Base-by-base conservation (phyloP, 495 filamentous ascomycete genomes). In the Aspergillus nidulans region DNA sequence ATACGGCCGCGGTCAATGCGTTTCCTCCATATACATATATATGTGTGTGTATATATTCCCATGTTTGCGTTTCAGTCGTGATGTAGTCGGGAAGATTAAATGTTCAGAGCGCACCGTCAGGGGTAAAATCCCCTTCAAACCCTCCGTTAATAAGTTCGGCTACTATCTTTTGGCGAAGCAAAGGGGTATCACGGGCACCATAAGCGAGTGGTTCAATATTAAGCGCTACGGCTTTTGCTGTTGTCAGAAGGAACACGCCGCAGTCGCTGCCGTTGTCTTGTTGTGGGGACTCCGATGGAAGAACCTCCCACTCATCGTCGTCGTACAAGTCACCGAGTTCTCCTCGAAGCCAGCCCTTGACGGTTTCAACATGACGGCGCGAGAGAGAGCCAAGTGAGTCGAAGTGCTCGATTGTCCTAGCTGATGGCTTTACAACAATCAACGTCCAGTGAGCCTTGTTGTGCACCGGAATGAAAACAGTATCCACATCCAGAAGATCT, bases 231-330 rank as follows among this genome's bases (percentile, higher is more conserved):
- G 85, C 87, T 52, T 89, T 85, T 30, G 85, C 85, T 30, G 88
- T 91, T 0, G 85, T 87, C 18, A 88, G 79, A 4, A 85, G 77
- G 61, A 92, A 95, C 3, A 91, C 86, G 6, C 91, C 91, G 55
- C 91, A 96, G 63, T 96, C 91, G 54, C 72, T 83, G 1, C 79
- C 79, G 60, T 95, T 95, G 44, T 71, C 71, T 58, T 96, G 91
- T 7, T 60, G 64, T 0, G 85, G 82, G 0, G 62, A 68, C 6
- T 73, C 69, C 1, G 75, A 70, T 0, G 68, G 64, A 2, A 81
- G 67, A 0, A 76, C 66, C 1, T 58, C 67, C 90, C 91, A 95
- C 28, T 94, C 86, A 0, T 67, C 67, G 18, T 77, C 78, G 7
- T 75, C 68, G 55, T 79, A 92, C 13, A 69, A 62, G 0, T 71